These are phyloP conservation scores for Thamnidium elegans DNA, from an alignment of 192 early-diverging fungal species.

Conservation along the genomic window DNA sequence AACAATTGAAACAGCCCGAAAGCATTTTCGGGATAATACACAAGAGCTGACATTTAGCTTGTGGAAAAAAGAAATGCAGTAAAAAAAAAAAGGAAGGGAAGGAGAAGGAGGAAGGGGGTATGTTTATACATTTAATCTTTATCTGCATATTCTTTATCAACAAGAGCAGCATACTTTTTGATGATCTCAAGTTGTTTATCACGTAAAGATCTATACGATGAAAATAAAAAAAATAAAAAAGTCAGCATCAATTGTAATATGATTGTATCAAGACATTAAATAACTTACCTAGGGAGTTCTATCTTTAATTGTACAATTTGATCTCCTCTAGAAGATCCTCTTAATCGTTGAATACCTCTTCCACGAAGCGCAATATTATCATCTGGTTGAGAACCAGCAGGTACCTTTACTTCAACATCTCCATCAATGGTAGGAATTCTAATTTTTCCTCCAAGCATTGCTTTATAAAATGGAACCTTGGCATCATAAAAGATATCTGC, in stretches of 20 bases:
- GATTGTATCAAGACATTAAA: neutral
- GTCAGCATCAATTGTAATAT: neutral
- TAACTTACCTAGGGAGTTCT: slow-evolving; percentile 62
- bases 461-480: slow-evolving; percentile 78
- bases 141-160: slow-evolving; percentile 24
- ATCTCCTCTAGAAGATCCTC: slow-evolving; percentile 69
- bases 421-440: slow-evolving; percentile 95
- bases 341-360: slow-evolving; percentile 70
- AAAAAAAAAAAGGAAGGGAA: neutral
- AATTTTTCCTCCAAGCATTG: slow-evolving; percentile 84
- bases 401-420: slow-evolving; percentile 88
- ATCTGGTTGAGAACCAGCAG: slow-evolving; percentile 83
- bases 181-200: slow-evolving; percentile 56
- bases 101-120: neutral
- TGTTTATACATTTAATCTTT: neutral
- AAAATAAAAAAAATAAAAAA: neutral
- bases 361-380: slow-evolving; percentile 75
- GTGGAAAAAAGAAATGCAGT: neutral
- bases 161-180: slow-evolving; percentile 52
- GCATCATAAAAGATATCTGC: slow-evolving; percentile 73
- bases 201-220: slow-evolving; percentile 30
- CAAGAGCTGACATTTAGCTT: slow-evolving; percentile 1
- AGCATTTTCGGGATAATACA: neutral
- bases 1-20: neutral
- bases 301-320: slow-evolving; percentile 89